Base-by-base conservation (phyloP, 2,329 filamentous ascomycete species). In the Fusarium beomiforme region DNA sequence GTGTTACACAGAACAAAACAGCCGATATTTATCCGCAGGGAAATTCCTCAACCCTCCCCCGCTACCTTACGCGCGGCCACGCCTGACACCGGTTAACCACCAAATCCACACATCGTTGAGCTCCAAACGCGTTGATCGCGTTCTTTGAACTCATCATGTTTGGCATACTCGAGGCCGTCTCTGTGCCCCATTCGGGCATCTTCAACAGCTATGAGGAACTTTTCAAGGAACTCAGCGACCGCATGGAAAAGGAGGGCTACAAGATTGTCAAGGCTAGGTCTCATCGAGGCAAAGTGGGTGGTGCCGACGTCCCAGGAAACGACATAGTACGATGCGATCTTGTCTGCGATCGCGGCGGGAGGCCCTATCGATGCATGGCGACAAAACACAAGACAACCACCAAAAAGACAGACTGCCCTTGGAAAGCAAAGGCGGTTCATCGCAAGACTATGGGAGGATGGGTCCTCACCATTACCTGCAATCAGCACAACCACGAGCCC, bases 341-440 rank as follows among this genome's bases (percentile, higher is more conserved):
- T 5, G 82, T 84, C n/a, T 84, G 83, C 73, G 81, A 84, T 68
- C 80, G 83, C 47, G 83, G 83, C 51, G 82, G 83, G 26, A 78
- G 82, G 41, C 81, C 83, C 13, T 84, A 84, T 71, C 81, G 82
- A 46, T 83, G 81, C 66, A 79, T 79, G 73, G 83, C 83, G 10
- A 84, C 81, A 8, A 83, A 83, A 74, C 81, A 83, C 69, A 84
- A 84, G 73, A 83, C 83, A 10, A 80, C 81, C 26, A 84, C 83
- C 11, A 84, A 84, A 72, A 84, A 84, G 77, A 84, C 82, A 1
- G 80, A 82, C 51, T 84, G 83, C 26, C 83, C 82, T 8, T 84
- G 83, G 83, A 83, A 83, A 66, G 83, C 82, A 33, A 84, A 84
- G 65, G 82, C 82, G 2, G 83, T 84, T 11, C 78, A 83, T 55